phyloP scores from a whole-genome alignment of 805 yeast species.

The Pichia cephalocereana region DNA sequence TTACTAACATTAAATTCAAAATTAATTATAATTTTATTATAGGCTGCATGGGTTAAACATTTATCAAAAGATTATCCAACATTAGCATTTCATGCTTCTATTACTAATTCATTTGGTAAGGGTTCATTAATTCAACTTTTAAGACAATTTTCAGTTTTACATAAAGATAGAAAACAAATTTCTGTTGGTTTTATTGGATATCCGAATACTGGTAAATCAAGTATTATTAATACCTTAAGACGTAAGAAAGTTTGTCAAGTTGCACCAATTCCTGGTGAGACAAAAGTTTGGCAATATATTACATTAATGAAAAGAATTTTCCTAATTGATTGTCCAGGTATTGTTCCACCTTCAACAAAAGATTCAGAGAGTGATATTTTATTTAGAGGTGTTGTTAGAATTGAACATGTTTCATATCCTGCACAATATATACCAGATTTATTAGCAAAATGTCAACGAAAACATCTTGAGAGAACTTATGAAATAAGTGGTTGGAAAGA shows the following conservation, averaged over 20 bases:
- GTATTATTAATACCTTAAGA: constrained; percentile 87
- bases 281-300: constrained; percentile 98
- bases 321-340: constrained; percentile 97
- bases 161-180: constrained; percentile 88
- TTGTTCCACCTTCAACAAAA: constrained; percentile 88
- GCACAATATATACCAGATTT: constrained; percentile 92
- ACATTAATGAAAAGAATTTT: constrained; percentile 94
- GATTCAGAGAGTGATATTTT: constrained; percentile 88
- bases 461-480: constrained; percentile 91
- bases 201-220: constrained; percentile 97
- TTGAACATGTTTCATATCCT: constrained; percentile 93
- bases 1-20: constrained; percentile 26
- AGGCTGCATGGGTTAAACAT: constrained; percentile 99
- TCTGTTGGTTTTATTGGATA: constrained; percentile 97
- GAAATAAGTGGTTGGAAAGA: constrained; percentile 86
- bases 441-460: constrained; percentile 72
- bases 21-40: constrained; percentile 6
- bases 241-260: constrained; percentile 93
- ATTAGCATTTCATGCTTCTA: constrained; percentile 95
- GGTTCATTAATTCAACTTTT: constrained; percentile 90
- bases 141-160: constrained; percentile 87
- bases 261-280: constrained; percentile 98
- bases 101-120: constrained; percentile 94
- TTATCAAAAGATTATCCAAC: constrained; percentile 89
- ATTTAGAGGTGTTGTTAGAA: constrained; percentile 96